A percentile compares a stretch with the other conserved stretches of the same genome.
phyloP scores from a whole-genome alignment of 2,329 filamentous ascomycete genomes.

The Rosellinia necatrix region DNA sequence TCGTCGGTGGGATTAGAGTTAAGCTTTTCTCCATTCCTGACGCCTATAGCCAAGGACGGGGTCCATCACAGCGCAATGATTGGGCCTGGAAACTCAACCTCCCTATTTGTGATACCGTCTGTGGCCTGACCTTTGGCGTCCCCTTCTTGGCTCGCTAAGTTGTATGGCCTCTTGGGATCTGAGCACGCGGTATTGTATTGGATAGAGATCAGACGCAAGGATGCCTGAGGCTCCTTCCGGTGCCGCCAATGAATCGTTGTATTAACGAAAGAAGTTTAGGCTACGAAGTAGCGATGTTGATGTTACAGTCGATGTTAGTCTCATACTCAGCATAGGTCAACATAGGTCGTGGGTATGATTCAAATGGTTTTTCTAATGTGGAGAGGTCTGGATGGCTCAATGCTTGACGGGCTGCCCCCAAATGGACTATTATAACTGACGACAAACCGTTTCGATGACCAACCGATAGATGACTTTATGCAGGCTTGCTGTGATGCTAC shows the following conservation, averaged over 20 bases:
- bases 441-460: conserved; percentile 2
- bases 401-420: neutral
- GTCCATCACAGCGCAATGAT: neutral
- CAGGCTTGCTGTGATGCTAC: conserved; percentile 16
- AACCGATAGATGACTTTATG: conserved; percentile 18
- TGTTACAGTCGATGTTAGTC: neutral
- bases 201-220: too few relatives aligned
- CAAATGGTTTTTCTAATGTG: conserved; percentile 6
- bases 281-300: neutral
- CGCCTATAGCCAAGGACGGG: neutral
- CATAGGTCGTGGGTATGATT: neutral
- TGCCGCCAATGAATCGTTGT: neutral
- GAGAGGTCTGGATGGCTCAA: neutral
- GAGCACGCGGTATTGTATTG: neutral
- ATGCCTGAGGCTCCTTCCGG: neutral
- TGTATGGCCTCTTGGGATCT: neutral
- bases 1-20: neutral
- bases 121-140: neutral
- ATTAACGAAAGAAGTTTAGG: neutral
- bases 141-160: neutral
- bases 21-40: conserved; percentile 9
- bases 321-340: conserved; percentile 4
- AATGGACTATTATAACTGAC: neutral
- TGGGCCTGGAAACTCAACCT: too few relatives aligned
- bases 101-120: neutral